A percentile compares a stretch with the other conserved stretches of the same genome.
These are phyloP conservation scores for Astraeus odoratus DNA, from an alignment of 768 basidiomycete genomes.

Conservation along the genomic window DNA sequence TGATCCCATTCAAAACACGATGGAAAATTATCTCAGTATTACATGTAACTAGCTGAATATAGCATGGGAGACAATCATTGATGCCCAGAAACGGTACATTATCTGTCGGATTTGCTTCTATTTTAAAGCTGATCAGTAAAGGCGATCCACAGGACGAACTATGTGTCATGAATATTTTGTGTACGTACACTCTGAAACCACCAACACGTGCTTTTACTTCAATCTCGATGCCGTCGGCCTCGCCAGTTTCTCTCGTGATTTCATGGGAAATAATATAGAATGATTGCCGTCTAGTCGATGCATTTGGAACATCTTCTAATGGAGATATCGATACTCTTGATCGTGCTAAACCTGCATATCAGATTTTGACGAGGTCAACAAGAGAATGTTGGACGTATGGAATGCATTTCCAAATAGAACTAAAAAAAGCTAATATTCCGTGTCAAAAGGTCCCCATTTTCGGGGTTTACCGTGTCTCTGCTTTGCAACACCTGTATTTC, in stretches of 20 bases:
- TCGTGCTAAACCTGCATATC: neutral
- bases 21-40: neutral
- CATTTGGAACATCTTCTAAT: conserved; percentile 38
- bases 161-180: no score
- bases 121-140: no score
- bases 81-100: conserved; percentile 5
- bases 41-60: conserved; percentile 17
- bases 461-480: neutral
- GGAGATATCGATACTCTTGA: conserved; percentile 39
- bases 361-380: neutral
- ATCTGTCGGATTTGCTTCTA: no score
- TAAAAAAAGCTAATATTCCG: neutral
- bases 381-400: neutral
- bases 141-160: no score
- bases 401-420: neutral
- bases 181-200: no score
- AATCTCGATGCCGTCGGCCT: no score
- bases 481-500: neutral
- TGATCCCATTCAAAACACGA: conserved; percentile 19
- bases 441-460: neutral
- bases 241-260: no score
- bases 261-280: no score
- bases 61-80: conserved; percentile 19
- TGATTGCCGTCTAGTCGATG: conserved; percentile 29
- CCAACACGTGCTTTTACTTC: no score